These are phyloP conservation scores for Heterobasidion annosum DNA, from an alignment of 1,284 basidiomycete species.

Conservation along the genomic window DNA sequence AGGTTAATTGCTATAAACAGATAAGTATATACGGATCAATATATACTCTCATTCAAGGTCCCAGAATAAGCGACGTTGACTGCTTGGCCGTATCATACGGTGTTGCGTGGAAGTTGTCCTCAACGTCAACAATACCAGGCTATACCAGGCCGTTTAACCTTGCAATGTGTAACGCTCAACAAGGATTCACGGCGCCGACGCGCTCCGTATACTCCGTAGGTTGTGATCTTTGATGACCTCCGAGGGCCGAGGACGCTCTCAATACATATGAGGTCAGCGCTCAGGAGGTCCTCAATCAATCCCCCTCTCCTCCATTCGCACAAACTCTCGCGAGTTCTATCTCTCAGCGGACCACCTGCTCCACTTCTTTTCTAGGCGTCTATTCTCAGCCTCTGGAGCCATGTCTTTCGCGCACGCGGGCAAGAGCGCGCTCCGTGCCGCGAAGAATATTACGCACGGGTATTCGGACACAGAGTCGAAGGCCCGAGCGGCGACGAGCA, in stretches of 20 bases:
- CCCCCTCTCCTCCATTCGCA: background rate
- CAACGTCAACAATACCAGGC: too few relatives aligned
- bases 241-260: background rate
- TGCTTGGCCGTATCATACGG: too few relatives aligned
- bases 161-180: too few relatives aligned
- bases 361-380: background rate
- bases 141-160: too few relatives aligned
- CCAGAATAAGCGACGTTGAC: too few relatives aligned
- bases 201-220: background rate
- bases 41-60: too few relatives aligned
- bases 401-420: background rate
- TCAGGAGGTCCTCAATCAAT: background rate
- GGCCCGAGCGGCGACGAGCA: constrained; percentile 92
- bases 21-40: too few relatives aligned
- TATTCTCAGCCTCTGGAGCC: background rate
- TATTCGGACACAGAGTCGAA: constrained; percentile 90
- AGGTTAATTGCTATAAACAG: too few relatives aligned
- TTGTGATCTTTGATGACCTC: background rate
- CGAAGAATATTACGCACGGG: constrained; percentile 89
- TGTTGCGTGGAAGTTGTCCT: too few relatives aligned
- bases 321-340: too few relatives aligned
- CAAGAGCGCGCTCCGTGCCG: constrained; percentile 69
- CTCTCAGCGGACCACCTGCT: background rate
- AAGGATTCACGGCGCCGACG: background rate
- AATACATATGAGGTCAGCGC: background rate